These are phyloP conservation scores for Pseudonitzschia multistriata DNA, from an alignment of 108 stramenopile species.

Conservation along the genomic window DNA sequence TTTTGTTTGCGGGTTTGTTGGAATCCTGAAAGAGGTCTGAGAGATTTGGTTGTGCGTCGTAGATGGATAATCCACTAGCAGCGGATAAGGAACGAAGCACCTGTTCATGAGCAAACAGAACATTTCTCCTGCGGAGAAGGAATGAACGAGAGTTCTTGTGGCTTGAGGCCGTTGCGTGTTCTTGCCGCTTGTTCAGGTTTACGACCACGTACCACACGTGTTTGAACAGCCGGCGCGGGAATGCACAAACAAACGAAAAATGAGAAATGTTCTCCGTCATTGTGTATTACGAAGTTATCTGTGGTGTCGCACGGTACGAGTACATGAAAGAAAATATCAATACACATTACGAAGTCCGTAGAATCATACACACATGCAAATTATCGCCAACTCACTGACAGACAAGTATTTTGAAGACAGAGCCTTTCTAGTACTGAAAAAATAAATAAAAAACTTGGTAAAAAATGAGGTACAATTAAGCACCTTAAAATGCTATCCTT, in stretches of 20 bases:
- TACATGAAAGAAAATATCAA: background rate
- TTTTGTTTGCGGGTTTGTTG: background rate
- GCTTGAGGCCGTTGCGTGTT: background rate
- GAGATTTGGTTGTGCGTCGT: too few species aligned
- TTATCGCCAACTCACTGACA: too few species aligned
- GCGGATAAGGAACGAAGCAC: background rate
- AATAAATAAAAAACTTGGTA: too few species aligned
- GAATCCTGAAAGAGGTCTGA: too few species aligned
- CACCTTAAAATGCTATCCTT: too few species aligned
- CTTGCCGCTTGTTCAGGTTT: background rate
- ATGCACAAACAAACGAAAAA: too few species aligned
- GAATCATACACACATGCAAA: too few species aligned
- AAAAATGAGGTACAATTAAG: too few species aligned
- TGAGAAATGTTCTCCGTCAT: background rate
- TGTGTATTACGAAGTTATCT: background rate
- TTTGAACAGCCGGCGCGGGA: background rate
- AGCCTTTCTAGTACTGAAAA: too few species aligned
- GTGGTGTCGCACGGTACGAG: background rate
- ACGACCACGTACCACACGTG: background rate
- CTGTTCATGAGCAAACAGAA: background rate
- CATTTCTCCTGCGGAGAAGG: background rate
- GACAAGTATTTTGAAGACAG: too few species aligned
- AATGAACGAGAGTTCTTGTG: background rate
- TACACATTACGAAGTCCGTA: too few species aligned
- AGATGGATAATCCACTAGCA: too few species aligned